A percentile compares a stretch with the other conserved stretches of the same genome.
These are phyloP conservation scores for Blastomyces gilchristii DNA, from an alignment of 2,329 filamentous ascomycete species.

Conservation along the genomic window DNA sequence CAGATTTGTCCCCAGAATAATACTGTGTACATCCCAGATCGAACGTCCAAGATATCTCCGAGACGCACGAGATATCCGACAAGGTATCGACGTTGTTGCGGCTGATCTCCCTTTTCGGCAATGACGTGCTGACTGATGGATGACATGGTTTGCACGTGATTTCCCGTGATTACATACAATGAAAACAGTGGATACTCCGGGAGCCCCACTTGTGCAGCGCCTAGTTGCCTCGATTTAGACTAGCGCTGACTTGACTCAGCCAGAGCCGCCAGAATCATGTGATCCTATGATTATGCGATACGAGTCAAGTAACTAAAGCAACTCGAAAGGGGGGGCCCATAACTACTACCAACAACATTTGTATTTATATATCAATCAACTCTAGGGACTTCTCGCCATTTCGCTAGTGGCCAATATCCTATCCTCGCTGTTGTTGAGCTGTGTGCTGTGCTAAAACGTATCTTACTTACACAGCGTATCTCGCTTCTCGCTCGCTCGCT, in stretches of 20 bases:
- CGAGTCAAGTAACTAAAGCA: no score
- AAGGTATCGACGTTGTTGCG: no score
- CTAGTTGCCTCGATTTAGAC: background rate
- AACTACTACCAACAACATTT: background rate
- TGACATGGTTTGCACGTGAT: background rate
- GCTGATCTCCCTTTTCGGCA: background rate
- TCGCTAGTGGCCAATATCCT: background rate
- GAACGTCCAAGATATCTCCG: no score
- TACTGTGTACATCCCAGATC: no score
- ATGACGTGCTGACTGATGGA: background rate
- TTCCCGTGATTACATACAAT: background rate
- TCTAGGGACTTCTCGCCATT: background rate
- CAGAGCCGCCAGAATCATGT: background rate
- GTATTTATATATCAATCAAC: background rate
- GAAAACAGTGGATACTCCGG: background rate
- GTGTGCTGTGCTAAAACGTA: background rate
- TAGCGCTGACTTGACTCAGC: background rate
- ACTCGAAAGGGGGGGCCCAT: no score
- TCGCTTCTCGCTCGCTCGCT: no score
- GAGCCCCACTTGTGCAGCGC: background rate
- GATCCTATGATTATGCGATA: background rate
- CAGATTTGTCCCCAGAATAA: no score
- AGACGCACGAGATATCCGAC: no score
- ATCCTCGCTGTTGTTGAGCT: background rate
- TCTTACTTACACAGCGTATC: background rate